Conservation (phyloP, 805 yeast species). For the Yarrowia yakushimensis region DNA sequence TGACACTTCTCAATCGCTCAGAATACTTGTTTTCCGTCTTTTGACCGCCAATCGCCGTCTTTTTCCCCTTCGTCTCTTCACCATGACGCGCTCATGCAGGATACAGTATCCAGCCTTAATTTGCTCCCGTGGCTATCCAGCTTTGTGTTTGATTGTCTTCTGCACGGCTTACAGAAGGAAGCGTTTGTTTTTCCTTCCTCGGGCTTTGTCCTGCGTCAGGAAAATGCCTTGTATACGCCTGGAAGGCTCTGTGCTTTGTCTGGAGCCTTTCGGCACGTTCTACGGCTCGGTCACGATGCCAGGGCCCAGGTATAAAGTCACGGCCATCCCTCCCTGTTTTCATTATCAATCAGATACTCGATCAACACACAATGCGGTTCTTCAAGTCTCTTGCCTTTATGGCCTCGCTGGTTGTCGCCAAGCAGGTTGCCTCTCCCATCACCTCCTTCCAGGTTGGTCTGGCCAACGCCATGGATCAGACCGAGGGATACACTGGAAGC, state of each 20-base stretch:
- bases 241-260: not conserved
- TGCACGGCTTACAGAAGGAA: no score
- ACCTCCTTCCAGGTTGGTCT: not conserved
- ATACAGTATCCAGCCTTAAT: not conserved
- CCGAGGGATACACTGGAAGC: not conserved
- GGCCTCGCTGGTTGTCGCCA: not conserved
- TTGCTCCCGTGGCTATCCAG: not conserved
- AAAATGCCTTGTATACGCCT: not conserved
- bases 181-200: no score
- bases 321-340: not conserved
- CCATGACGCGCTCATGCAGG: no score
- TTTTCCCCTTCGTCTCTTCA: no score
- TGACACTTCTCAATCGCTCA: no score
- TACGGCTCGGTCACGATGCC: not conserved
- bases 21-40: no score
- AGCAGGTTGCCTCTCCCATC: slow-evolving; percentile 5
- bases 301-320: not conserved
- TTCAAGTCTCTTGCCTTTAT: not conserved
- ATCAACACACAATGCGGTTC: not conserved
- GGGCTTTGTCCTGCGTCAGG: not conserved
- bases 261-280: not conserved
- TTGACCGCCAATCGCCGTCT: no score
- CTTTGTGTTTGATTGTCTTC: not conserved
- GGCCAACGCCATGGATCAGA: not conserved
- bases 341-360: not conserved